Percentiles rank a stretch among this genome's conserved stretches.
These are phyloP conservation scores for Leccinum broughii DNA, from an alignment of 768 basidiomycete species.

Conservation along the genomic window DNA sequence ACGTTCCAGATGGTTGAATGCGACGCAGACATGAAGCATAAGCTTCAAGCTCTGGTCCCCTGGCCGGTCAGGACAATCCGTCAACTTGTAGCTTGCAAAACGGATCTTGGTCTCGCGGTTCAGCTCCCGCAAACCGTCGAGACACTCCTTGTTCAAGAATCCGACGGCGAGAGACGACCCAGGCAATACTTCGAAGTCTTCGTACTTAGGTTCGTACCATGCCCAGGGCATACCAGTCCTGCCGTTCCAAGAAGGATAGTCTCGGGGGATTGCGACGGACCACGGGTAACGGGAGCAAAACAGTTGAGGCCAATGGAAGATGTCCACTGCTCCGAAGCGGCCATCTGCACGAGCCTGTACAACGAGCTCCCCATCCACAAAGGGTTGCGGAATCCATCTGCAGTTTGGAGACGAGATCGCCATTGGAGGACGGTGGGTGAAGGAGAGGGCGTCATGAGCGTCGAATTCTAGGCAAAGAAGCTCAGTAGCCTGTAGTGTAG, in stretches of 20 bases:
- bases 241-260: not conserved
- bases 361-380: too few species aligned
- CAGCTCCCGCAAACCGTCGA: not conserved
- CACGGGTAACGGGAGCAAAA: too few species aligned
- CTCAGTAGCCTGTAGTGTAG: not conserved
- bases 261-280: too few species aligned
- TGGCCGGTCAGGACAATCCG: not conserved
- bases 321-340: too few species aligned
- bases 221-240: not conserved
- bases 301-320: too few species aligned
- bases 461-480: not conserved
- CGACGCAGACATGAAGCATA: not conserved
- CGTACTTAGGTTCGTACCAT: not conserved
- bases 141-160: not conserved
- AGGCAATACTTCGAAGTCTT: not conserved
- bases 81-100: not conserved
- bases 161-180: not conserved
- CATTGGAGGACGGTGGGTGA: too few species aligned
- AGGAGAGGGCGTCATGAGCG: too few species aligned
- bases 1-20: not conserved
- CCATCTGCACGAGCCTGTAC: too few species aligned
- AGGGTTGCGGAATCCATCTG: too few species aligned
- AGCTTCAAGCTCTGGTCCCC: not conserved
- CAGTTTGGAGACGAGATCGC: too few species aligned
- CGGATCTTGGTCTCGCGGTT: not conserved